phyloP scores from a whole-genome alignment of 805 yeast species.

The Candida adriatica region DNA sequence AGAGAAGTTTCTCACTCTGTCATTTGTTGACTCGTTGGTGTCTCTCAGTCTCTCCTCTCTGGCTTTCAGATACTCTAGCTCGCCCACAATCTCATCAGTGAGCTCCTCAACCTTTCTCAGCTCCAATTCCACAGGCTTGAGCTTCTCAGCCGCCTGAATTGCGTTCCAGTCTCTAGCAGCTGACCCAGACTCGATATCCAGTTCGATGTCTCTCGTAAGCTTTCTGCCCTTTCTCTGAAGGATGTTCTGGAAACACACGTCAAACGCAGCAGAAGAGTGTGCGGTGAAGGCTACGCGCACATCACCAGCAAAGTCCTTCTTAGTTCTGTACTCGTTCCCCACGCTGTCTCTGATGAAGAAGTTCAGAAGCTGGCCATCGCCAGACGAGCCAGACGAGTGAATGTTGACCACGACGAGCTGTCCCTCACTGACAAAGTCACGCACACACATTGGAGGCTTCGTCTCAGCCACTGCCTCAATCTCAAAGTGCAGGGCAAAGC shows the following conservation, averaged over 20 bases:
- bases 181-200: conserved; percentile 92
- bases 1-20: conserved; percentile 86
- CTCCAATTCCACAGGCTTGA: conserved; percentile 89
- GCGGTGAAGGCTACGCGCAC: conserved; percentile 79
- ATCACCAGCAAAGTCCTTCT: conserved; percentile 67
- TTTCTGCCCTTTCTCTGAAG: conserved; percentile 35
- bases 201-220: conserved; percentile 65
- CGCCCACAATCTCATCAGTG: conserved; percentile 73
- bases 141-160: conserved; percentile 84
- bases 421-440: conserved; percentile 83
- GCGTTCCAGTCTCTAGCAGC: conserved; percentile 98
- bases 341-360: conserved; percentile 64
- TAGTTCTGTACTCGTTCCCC: conserved; percentile 81
- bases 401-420: conserved; percentile 84
- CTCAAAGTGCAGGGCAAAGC: conserved; percentile 42
- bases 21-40: conserved; percentile 93
- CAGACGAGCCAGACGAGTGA: conserved; percentile 62
- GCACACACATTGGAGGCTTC: conserved; percentile 69
- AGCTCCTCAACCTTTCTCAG: conserved; percentile 81
- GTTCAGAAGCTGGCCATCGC: conserved; percentile 82
- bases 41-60: conserved; percentile 94
- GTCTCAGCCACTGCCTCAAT: conserved; percentile 38
- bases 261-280: conserved; percentile 76
- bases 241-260: conserved; percentile 80
- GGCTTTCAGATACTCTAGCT: conserved; percentile 72